Percentiles rank a stretch among this genome's conserved stretches.
Conservation (phyloP, 169 alveolate genomes). For the Cryptosporidium parvum region DNA sequence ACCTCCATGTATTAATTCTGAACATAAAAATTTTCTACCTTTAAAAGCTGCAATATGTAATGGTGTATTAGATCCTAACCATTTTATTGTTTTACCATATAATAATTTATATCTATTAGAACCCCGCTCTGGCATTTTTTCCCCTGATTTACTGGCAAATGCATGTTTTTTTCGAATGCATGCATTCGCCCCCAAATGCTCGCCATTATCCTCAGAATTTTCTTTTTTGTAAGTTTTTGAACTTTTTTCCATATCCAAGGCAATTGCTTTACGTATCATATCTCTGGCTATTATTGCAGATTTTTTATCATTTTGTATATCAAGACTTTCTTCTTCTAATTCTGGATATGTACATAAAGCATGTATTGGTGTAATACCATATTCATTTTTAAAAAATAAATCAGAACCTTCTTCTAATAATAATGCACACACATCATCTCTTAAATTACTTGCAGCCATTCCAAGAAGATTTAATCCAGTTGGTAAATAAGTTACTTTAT, state of each 20-base stretch:
- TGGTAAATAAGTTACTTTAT: conserved; percentile 64
- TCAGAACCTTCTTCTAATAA: conserved; percentile 67
- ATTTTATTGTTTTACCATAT: conserved; percentile 82
- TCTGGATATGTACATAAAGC: conserved; percentile 61
- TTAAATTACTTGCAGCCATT: conserved; percentile 71
- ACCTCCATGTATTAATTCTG: conserved; percentile 86
- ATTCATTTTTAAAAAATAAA: conserved; percentile 59
- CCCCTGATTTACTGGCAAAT: background rate
- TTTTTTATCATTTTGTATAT: conserved; percentile 55
- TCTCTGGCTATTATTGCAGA: conserved; percentile 71
- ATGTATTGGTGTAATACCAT: conserved; percentile 70
- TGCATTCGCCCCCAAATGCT: background rate
- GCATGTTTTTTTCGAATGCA: background rate
- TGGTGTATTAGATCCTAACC: conserved; percentile 85
- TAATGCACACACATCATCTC: conserved; percentile 62
- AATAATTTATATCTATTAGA: conserved; percentile 77
- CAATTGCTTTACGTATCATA: conserved; percentile 56
- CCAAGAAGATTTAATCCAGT: conserved; percentile 73
- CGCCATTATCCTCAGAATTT: background rate
- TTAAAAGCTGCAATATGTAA: conserved; percentile 88
- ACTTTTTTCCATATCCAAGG: conserved; percentile 4
- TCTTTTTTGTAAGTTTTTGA: background rate
- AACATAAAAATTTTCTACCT: conserved; percentile 85
- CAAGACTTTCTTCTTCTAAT: conserved; percentile 22
- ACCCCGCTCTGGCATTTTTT: conserved; percentile 34